Evolutionary conservation across 768 basidiomycete species (phyloP).

Genomic region (Tephrocybe sp.): DNA sequence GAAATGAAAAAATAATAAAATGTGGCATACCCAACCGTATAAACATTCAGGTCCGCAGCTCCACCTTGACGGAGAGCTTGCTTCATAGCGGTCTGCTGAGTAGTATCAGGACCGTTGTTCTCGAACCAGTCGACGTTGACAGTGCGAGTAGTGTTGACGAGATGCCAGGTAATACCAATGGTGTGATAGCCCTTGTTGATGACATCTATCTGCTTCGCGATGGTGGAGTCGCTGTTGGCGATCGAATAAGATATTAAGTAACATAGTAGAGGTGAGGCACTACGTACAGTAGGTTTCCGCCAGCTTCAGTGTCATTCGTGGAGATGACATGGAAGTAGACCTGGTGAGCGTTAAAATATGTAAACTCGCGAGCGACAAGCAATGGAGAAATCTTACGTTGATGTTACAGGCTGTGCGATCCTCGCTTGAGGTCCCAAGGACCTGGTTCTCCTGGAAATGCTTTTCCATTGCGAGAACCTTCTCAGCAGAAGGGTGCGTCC

Average conservation of each 20-base stretch:
- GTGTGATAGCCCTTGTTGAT: constrained; percentile 41
- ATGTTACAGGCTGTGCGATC: background rate
- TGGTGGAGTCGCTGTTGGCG: constrained; percentile 9
- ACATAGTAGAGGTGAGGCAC: background rate
- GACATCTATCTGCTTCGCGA: constrained; percentile 25
- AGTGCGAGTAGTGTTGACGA: constrained; percentile 41
- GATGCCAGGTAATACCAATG: constrained; percentile 36
- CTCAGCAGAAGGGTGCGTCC: no score
- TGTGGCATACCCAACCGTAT: constrained; percentile 46
- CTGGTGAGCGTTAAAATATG: no score
- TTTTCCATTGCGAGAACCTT: constrained; percentile 14
- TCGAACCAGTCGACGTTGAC: constrained; percentile 50
- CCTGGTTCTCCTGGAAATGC: constrained; percentile 16
- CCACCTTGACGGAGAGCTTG: constrained; percentile 38
- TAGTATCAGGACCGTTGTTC: constrained; percentile 32
- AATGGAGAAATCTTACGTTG: constrained; percentile 16
- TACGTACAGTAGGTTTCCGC: constrained; percentile 41
- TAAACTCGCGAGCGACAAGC: no score
- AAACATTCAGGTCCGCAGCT: constrained; percentile 43
- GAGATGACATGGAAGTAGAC: constrained; percentile 33
- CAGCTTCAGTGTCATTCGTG: constrained; percentile 24
- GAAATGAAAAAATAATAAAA: background rate
- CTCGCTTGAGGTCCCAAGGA: constrained; percentile 3
- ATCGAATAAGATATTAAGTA: constrained; percentile 34
- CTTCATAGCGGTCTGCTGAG: constrained; percentile 49